These are phyloP conservation scores for Craspedostauros australis DNA, from an alignment of 108 stramenopile species.

Conservation along the genomic window DNA sequence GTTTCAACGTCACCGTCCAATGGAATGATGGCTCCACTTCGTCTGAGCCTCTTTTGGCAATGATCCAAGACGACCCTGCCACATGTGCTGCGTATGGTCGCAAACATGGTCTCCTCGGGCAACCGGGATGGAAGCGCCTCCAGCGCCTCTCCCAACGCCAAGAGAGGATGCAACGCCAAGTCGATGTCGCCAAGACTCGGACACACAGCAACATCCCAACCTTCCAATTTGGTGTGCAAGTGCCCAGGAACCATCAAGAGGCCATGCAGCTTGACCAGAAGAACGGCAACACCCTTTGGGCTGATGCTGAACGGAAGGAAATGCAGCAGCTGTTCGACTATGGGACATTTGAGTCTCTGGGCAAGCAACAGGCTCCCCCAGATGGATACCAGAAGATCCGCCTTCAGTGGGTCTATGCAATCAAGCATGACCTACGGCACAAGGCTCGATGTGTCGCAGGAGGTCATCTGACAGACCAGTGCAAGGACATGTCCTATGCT, in stretches of 20 bases:
- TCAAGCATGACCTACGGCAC: constrained; percentile 26
- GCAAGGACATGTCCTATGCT: too few relatives aligned
- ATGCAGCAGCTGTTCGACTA: constrained; percentile 14
- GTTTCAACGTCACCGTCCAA: too few relatives aligned
- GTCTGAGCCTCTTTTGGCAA: too few relatives aligned
- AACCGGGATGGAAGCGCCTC: too few relatives aligned
- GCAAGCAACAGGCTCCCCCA: constrained; percentile 12
- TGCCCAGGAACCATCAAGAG: constrained; percentile 14
- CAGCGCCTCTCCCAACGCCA: background rate
- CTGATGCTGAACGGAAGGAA: constrained; percentile 17
- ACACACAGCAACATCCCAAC: background rate
- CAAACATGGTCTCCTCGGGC: too few relatives aligned
- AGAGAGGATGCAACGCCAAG: background rate
- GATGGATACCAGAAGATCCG: constrained; percentile 26
- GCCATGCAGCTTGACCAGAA: constrained; percentile 12
- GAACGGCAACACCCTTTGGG: constrained; percentile 25
- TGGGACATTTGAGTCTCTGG: constrained; percentile 16
- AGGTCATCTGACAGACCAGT: constrained; percentile 26
- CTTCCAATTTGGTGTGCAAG: too few relatives aligned
- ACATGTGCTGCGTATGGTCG: too few relatives aligned
- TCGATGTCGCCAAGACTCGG: background rate
- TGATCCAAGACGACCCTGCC: too few relatives aligned
- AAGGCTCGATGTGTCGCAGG: constrained; percentile 26
- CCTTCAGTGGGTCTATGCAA: constrained; percentile 15
- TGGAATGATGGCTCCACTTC: too few relatives aligned